Evolutionary conservation across 2,329 filamentous ascomycete species (phyloP).

Genomic region (Ophiostoma sp.): DNA sequence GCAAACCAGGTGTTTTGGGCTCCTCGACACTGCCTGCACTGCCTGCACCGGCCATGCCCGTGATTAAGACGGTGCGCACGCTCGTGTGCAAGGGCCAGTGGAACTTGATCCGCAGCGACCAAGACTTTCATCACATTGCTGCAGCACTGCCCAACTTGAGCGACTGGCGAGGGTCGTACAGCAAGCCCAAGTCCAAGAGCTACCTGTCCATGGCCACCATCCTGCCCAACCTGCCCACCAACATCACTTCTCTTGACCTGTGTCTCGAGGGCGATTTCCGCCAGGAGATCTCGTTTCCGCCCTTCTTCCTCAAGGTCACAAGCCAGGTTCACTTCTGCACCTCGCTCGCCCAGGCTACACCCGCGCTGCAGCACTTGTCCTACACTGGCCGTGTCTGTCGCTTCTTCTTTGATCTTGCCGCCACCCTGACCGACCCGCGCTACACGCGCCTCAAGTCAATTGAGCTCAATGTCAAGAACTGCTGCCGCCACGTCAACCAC

Average conservation of each 20-base stretch:
- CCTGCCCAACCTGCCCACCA: slow-evolving; percentile 51
- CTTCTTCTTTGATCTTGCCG: slow-evolving; percentile 58
- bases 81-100: slow-evolving; percentile 70
- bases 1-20: background rate
- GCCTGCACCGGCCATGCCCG: slow-evolving; percentile 29
- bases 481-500: slow-evolving; percentile 53
- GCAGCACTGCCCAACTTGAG: slow-evolving; percentile 60
- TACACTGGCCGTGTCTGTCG: slow-evolving; percentile 70
- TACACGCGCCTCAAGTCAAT: slow-evolving; percentile 56
- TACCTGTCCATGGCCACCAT: slow-evolving; percentile 65
- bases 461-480: slow-evolving; percentile 69
- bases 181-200: slow-evolving; percentile 68
- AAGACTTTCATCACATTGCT: slow-evolving; percentile 59
- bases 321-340: slow-evolving; percentile 60
- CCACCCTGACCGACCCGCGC: slow-evolving; percentile 45
- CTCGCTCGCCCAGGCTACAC: slow-evolving; percentile 55
- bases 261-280: slow-evolving; percentile 68
- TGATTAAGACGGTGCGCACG: slow-evolving; percentile 55
- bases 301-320: slow-evolving; percentile 57
- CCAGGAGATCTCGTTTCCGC: slow-evolving; percentile 56
- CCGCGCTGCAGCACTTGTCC: slow-evolving; percentile 60
- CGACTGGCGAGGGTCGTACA: slow-evolving; percentile 60
- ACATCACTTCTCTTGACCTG: slow-evolving; percentile 59
- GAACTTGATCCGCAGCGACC: slow-evolving; percentile 63
- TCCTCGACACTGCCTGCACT: background rate